Percentiles rank a stretch among this genome's conserved stretches.
Conservation (phyloP, 805 yeast species). For the Metschnikowia corniflorae region DNA sequence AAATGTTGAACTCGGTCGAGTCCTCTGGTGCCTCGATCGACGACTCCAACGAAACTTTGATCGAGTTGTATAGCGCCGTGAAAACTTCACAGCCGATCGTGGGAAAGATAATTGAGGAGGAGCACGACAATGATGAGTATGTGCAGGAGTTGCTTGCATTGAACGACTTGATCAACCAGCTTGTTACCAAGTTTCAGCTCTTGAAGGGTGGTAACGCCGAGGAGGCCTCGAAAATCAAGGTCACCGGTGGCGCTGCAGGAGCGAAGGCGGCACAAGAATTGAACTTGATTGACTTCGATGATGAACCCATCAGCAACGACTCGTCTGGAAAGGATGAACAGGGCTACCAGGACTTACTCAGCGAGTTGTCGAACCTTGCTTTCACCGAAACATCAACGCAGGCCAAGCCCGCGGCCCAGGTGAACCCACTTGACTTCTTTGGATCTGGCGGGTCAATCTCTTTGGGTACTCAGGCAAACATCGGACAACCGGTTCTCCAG, state of each 20-base stretch:
- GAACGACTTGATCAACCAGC: conserved; percentile 70
- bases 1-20: conserved; percentile 64
- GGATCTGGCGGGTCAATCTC: conserved; percentile 55
- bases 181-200: conserved; percentile 62
- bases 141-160: conserved; percentile 63
- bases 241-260: conserved; percentile 23
- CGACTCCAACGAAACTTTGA: conserved; percentile 65
- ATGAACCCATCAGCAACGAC: conserved; percentile 33
- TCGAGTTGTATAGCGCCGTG: conserved; percentile 72
- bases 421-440: conserved; percentile 33
- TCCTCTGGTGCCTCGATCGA: conserved; percentile 37
- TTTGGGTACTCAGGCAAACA: conserved; percentile 24
- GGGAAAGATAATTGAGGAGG: conserved; percentile 79
- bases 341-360: conserved; percentile 64
- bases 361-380: conserved; percentile 64
- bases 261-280: conserved; percentile 26
- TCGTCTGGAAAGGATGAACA: conserved; percentile 30
- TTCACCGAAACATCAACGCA: conserved; percentile 36
- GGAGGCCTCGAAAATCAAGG: conserved; percentile 49
- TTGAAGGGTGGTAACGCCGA: conserved; percentile 61
- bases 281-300: conserved; percentile 44
- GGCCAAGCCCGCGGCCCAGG: conserved; percentile 15
- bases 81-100: conserved; percentile 85
- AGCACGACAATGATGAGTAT: conserved; percentile 51
- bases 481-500: conserved; percentile 10